phyloP scores from a whole-genome alignment of 257 asterid genomes.

The Jacaranda copaia region DNA sequence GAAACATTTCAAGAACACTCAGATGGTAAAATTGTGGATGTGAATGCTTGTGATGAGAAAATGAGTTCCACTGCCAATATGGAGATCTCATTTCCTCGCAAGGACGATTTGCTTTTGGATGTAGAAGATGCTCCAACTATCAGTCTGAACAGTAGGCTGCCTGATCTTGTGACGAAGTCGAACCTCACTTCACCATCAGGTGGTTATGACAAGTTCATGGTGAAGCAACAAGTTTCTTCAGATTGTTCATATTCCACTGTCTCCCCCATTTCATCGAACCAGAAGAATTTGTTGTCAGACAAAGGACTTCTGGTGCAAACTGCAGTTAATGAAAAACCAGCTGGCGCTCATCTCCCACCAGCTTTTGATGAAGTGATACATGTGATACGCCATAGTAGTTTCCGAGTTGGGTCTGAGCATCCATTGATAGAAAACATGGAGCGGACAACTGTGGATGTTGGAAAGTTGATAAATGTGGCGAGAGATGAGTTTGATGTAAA shows the following conservation, averaged over 20 bases:
- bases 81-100: conserved; percentile 40
- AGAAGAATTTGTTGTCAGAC: conserved; percentile 49
- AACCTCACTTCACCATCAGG: conserved; percentile 44
- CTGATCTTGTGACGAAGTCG: conserved; percentile 35
- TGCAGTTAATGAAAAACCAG: conserved; percentile 49
- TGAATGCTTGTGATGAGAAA: conserved; percentile 48
- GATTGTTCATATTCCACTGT: conserved; percentile 46
- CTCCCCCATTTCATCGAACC: conserved; percentile 50
- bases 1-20: conserved; percentile 41
- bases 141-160: conserved; percentile 29
- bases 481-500: conserved; percentile 58
- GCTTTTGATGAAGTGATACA: conserved; percentile 70
- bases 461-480: conserved; percentile 57
- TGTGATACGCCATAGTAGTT: conserved; percentile 71
- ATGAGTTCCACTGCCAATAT: conserved; percentile 29
- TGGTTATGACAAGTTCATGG: conserved; percentile 60
- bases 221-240: conserved; percentile 48
- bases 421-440: conserved; percentile 52
- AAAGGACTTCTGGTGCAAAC: conserved; percentile 51
- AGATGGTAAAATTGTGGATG: conserved; percentile 50
- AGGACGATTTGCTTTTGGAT: conserved; percentile 35
- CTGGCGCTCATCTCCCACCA: conserved; percentile 49
- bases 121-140: conserved; percentile 41
- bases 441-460: conserved; percentile 43
- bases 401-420: conserved; percentile 63